Evolutionary conservation across 176 grass and related monocot genomes (phyloP).

Genomic region (sorghum (Sorghum bicolor)): DNA sequence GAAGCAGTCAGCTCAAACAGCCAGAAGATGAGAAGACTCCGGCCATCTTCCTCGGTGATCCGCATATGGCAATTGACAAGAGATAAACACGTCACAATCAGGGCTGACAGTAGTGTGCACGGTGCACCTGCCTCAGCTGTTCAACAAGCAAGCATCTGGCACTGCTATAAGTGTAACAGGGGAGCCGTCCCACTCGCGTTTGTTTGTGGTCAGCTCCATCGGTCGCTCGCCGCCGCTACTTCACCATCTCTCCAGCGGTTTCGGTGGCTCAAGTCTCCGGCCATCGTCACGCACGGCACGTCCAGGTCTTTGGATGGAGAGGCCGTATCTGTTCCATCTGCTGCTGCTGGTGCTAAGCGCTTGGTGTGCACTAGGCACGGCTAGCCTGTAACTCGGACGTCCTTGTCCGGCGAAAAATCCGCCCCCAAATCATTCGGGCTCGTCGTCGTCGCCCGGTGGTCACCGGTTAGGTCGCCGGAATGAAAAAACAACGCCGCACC

Average conservation of each 20-base stretch:
- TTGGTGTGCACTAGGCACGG: not conserved
- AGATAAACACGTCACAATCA: not conserved
- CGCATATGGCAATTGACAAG: not conserved
- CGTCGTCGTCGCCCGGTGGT: not conserved
- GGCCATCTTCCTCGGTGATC: not conserved
- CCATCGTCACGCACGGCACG: not conserved
- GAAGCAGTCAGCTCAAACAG: not conserved
- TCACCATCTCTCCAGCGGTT: not conserved
- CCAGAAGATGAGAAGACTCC: not conserved
- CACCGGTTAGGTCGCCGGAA: constrained; percentile 14
- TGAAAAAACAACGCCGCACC: constrained; percentile 6
- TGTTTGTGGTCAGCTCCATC: not conserved
- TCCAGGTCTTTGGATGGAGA: not conserved
- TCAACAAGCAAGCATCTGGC: not conserved
- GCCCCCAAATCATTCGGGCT: not conserved
- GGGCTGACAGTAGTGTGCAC: not conserved
- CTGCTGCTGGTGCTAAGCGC: not conserved
- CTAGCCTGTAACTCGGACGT: not conserved
- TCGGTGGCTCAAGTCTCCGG: not conserved
- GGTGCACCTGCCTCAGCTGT: not conserved
- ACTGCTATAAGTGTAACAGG: not conserved
- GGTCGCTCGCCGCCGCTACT: not conserved
- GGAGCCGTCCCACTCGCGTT: not conserved
- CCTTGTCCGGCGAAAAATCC: not conserved
- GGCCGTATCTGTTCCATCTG: not conserved